Evolutionary conservation across 768 basidiomycete genomes (phyloP).

Genomic region (Kwoniella dejecticola): DNA sequence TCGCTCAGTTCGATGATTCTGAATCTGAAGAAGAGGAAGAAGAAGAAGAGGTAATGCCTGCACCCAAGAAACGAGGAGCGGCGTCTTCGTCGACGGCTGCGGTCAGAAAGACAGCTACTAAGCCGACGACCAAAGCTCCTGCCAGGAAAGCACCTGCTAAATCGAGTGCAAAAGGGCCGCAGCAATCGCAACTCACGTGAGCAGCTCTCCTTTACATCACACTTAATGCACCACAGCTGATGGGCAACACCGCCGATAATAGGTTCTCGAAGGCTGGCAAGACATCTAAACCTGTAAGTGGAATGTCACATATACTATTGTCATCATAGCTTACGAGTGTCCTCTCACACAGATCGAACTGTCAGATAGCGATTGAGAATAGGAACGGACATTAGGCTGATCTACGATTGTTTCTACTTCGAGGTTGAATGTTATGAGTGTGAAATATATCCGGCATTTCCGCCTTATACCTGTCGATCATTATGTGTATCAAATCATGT

Average conservation of each 20-base stretch:
- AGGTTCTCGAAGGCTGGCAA: conserved; percentile 33
- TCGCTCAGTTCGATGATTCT: conserved; percentile 34
- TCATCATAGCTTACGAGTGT: background rate
- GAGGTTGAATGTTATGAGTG: too few species aligned
- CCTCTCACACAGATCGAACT: conserved; percentile 25
- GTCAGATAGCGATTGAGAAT: conserved; percentile 20
- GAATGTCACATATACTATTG: background rate
- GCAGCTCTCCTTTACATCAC: too few species aligned
- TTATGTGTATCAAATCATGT: too few species aligned
- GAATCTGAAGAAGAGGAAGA: conserved; percentile 49
- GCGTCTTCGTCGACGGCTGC: conserved; percentile 43
- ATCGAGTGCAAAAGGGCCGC: conserved; percentile 14
- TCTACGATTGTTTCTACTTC: too few species aligned
- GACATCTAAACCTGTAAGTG: conserved; percentile 30
- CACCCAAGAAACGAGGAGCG: conserved; percentile 30
- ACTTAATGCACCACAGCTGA: too few species aligned
- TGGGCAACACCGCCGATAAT: background rate
- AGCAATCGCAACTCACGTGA: conserved; percentile 28
- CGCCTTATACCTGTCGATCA: background rate
- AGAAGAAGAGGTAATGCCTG: conserved; percentile 41
- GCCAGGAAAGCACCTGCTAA: conserved; percentile 39
- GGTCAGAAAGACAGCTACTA: conserved; percentile 63
- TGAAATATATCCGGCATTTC: conserved; percentile 1
- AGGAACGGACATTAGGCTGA: too few species aligned
- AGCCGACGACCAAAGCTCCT: conserved; percentile 56